phyloP scores from a whole-genome alignment of 305 asterid genomes.

The Fraxinus xanthoxyloides region DNA sequence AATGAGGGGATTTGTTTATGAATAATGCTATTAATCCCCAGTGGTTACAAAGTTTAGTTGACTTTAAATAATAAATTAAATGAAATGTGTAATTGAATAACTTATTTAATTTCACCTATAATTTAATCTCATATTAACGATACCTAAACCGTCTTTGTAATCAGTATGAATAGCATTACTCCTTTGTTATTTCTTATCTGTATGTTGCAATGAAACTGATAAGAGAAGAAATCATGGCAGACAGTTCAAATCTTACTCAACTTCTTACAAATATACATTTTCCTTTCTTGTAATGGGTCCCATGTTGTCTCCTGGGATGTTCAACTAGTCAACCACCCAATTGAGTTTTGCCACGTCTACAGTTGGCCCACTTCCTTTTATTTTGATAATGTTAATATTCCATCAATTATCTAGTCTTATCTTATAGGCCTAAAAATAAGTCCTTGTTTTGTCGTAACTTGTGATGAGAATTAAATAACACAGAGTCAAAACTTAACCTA shows the following conservation, averaged over 20 bases:
- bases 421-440: not conserved
- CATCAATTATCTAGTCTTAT: not conserved
- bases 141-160: no score
- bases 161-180: no score
- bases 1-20: not conserved
- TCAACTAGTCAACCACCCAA: conserved; percentile 40
- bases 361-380: not conserved
- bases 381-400: not conserved
- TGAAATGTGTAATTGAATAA: no score
- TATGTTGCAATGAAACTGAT: not conserved
- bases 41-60: no score
- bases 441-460: not conserved
- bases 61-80: no score
- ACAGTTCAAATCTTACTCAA: not conserved
- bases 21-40: no score
- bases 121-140: no score
- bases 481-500: not conserved
- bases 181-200: not conserved
- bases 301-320: conserved; percentile 37
- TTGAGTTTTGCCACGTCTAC: conserved; percentile 17
- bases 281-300: conserved; percentile 25
- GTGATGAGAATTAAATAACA: not conserved
- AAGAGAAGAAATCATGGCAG: not conserved
- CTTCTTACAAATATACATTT: conserved; percentile 21
- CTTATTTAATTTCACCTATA: no score